phyloP scores from a whole-genome alignment of 805 yeast genomes.

The Saccharomycopsis capsularis region DNA sequence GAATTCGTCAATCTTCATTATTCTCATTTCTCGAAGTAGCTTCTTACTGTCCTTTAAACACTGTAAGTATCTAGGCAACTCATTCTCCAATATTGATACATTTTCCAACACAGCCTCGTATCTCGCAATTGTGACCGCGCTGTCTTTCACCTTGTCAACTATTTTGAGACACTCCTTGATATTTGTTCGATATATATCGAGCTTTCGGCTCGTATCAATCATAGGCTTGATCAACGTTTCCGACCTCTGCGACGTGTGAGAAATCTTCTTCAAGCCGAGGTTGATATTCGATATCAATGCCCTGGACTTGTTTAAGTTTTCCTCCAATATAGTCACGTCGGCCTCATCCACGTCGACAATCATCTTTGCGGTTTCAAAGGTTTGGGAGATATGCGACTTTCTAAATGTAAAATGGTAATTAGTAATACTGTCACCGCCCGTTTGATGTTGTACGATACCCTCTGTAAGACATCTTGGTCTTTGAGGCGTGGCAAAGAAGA shows the following conservation, averaged over 20 bases:
- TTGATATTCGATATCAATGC: conserved; percentile 49
- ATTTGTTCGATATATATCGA: conserved; percentile 49
- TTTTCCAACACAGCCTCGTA: conserved; percentile 33
- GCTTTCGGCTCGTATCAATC: conserved; percentile 49
- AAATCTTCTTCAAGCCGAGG: conserved; percentile 46
- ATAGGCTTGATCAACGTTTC: conserved; percentile 66
- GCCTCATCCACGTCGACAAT: conserved; percentile 64
- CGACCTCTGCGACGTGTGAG: conserved; percentile 47
- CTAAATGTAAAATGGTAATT: too few species aligned
- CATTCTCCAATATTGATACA: conserved; percentile 5
- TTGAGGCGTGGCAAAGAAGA: too few species aligned
- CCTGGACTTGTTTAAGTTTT: conserved; percentile 55
- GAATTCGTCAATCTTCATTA: conserved; percentile 40
- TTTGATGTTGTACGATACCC: too few species aligned
- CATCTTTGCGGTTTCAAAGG: conserved; percentile 13
- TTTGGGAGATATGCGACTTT: too few species aligned
- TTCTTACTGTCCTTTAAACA: conserved; percentile 23
- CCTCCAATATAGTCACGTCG: conserved; percentile 76
- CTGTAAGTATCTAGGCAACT: conserved; percentile 19
- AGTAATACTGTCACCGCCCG: too few species aligned
- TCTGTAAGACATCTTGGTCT: too few species aligned
- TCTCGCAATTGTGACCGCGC: conserved; percentile 39
- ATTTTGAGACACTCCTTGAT: conserved; percentile 47
- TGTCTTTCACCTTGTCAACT: conserved; percentile 42
- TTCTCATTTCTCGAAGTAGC: conserved; percentile 19